Evolutionary conservation across 805 yeast species (phyloP), one percentile per base, ranked within the genome.

Genomic region (Yamadazyma nakazawae): DNA sequence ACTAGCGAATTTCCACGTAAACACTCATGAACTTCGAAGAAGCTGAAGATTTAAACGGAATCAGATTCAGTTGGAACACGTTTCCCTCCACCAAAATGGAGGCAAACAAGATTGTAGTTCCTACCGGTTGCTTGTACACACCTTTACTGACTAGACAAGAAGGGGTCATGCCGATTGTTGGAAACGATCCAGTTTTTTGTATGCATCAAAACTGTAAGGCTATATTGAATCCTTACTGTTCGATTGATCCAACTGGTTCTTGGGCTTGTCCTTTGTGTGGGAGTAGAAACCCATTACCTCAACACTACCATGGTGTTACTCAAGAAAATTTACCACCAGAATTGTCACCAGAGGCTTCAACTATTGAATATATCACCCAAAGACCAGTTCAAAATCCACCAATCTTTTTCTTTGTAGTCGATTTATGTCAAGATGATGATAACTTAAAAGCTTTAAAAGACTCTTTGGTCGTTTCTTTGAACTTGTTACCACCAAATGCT

Each of bases 41-140:
- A 14, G 66, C 75, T 54, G 96, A 87, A 61, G 94, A 87, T 60
- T 61, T 66, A 44, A 85, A 85, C 54, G 94, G 94, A 40, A 78
- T 85, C 35, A 78, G 94, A 56, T 75, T 83, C 61, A 75, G 91
- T 6, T 87, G 94, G 90, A 85, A 83, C 59, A 67, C 70, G 9
- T 62, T 82, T 12, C 86, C 87, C 5, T 67, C 74, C 37, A 68
- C 80, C n/a, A 76, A 74, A 55, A 65, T 72, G 37, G 82, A 80
- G 40, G 76, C 78, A 42, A 68, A 72, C 28, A 61, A 83, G 43
- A 70, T 77, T 42, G 71, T 76, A 1, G 74, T 81, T 10, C 86
- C 86, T 2, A 57, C 80, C 28, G 81, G 82, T 0, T 72, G 82
- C 31, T 53, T 81, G 38, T 81, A 80, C 57, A 81, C 84, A 6